Evolutionary conservation across 2,329 filamentous ascomycete genomes (phyloP), one percentile per base, ranked within the genome.

Genomic region (Knufia petricola): DNA sequence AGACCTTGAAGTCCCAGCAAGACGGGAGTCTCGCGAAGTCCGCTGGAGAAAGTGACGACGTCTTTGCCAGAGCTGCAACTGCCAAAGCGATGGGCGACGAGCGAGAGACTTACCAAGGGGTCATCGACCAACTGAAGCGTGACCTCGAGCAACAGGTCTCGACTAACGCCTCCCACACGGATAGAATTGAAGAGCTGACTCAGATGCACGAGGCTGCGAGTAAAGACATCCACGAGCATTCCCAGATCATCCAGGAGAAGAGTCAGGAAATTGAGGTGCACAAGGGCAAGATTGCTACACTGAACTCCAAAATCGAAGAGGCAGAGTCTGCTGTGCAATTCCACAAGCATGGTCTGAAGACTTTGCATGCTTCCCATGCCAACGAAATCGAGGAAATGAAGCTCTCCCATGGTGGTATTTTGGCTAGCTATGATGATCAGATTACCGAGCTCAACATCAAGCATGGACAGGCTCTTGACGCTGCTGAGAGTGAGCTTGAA

Each of bases 121-220:
- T 82, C 41, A 69, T 85, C 28, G 69, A 72, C 30, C 72, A 72
- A 38, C 67, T 95, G 36, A 84, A 85, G 53, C 74, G 69, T 51
- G 83, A 94, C 62, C 82, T 95, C 46, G 81, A 89, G 45, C 81
- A 87, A 61, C 88, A 94, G 68, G 89, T 85, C 67, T 69, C 75
- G 2, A 78, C 85, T 31, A 82, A 94, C 58, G 75, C 77, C 54
- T 75, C 71, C 55, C 86, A 89, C 58, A 72, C 80, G 10, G 63
- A 75, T 32, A 85, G 82, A 58, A 81, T 95, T 24, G 74, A 80
- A 2, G 78, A 85, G 55, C 73, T 95, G 12, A 87, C 95, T 64
- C 69, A 81, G 54, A 78, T 82, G 3, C 84, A 94, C 61, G 65
- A 76, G 26, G 74, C 75, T 21, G 77, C 84, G 44, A 78, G 80